A percentile compares a stretch with the other conserved stretches of the same genome.
phyloP scores from a whole-genome alignment of 2,329 filamentous ascomycete genomes.

The Epichloe uncinata region DNA sequence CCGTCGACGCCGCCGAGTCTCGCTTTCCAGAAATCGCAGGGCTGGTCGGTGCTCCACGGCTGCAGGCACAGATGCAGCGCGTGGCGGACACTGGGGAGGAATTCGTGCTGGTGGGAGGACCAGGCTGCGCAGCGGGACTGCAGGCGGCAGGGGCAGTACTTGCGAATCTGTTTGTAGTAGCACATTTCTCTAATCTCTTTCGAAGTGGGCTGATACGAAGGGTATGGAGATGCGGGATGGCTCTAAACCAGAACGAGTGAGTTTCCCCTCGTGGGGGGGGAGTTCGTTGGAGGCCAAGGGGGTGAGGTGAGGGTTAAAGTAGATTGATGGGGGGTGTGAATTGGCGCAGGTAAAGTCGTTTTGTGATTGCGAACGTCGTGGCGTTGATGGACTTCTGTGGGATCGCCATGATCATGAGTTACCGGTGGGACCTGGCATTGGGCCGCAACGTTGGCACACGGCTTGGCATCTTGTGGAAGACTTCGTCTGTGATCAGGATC shows the following conservation, averaged over 20 bases:
- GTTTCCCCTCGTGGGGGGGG: too few species aligned
- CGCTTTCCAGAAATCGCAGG: constrained; percentile 1
- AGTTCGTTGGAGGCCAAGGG: too few species aligned
- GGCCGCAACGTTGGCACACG: too few species aligned
- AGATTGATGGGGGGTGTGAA: not conserved
- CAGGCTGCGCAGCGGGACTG: not conserved
- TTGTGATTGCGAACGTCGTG: too few species aligned
- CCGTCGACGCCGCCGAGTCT: not conserved
- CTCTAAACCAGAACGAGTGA: too few species aligned
- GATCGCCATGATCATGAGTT: too few species aligned
- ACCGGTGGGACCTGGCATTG: too few species aligned
- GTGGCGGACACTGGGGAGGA: not conserved
- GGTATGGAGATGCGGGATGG: too few species aligned
- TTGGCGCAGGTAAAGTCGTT: not conserved
- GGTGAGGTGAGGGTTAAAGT: not conserved
- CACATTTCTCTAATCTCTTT: not conserved
- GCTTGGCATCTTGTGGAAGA: too few species aligned
- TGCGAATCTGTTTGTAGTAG: constrained; percentile 1
- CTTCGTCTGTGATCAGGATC: too few species aligned
- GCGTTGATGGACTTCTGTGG: too few species aligned
- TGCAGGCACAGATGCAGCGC: not conserved
- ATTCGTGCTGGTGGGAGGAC: not conserved
- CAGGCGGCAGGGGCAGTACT: constrained; percentile 1
- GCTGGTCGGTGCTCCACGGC: not conserved
- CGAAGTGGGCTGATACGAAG: too few species aligned